A percentile compares a stretch with the other conserved stretches of the same genome.
Conservation (phyloP, 1,284 basidiomycete genomes). For the Schizophyllum amplum region DNA sequence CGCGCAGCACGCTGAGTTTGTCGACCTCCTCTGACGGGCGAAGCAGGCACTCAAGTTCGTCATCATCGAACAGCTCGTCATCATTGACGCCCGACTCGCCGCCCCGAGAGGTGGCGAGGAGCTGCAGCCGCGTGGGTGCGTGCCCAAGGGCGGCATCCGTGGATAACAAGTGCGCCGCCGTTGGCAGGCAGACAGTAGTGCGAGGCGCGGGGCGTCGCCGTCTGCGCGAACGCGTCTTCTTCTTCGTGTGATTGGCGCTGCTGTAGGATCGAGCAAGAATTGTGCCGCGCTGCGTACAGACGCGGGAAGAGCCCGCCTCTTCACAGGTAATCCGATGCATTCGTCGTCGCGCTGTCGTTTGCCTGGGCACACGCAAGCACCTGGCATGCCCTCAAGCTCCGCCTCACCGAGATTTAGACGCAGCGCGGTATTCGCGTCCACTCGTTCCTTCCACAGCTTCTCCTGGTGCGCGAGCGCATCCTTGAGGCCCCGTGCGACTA, state of each 20-base stretch:
- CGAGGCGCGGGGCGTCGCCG: neutral
- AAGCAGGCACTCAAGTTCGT: conserved; percentile 42
- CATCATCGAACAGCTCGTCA: conserved; percentile 46
- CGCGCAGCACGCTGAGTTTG: conserved; percentile 15
- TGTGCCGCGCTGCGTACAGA: conserved; percentile 15
- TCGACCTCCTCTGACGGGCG: conserved; percentile 34
- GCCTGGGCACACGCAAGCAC: neutral
- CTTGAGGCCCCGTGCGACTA: conserved; percentile 56
- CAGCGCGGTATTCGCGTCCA: conserved; percentile 21
- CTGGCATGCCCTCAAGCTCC: neutral
- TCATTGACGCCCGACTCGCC: conserved; percentile 38
- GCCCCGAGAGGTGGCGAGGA: conserved; percentile 44
- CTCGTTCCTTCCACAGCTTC: conserved; percentile 40
- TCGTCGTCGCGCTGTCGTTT: neutral
- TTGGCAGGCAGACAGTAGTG: conserved; percentile 1
- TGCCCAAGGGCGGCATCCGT: conserved; percentile 35
- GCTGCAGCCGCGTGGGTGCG: conserved; percentile 52
- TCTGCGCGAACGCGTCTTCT: conserved; percentile 15
- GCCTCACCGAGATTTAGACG: conserved; percentile 2
- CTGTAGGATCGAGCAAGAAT: conserved; percentile 5
- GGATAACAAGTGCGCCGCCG: conserved; percentile 33
- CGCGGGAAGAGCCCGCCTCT: conserved; percentile 23
- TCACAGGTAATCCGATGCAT: neutral
- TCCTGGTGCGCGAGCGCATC: conserved; percentile 64
- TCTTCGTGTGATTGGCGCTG: neutral